phyloP scores from a whole-genome alignment of 306 rosid genomes.

The Prunus campanulata region DNA sequence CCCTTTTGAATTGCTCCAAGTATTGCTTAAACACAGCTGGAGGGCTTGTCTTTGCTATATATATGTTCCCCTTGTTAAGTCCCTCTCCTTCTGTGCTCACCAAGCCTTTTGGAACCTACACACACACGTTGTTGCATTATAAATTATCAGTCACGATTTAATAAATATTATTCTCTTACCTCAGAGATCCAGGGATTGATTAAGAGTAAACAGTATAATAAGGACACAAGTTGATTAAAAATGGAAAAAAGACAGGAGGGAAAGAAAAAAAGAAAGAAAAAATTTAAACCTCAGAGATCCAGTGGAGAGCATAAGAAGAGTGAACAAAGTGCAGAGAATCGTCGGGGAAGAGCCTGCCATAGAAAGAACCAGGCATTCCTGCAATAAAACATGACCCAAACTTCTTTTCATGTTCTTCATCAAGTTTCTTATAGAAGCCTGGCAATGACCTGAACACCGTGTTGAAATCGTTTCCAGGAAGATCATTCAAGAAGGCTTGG shows the following conservation, averaged over 20 bases:
- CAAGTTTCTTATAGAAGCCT: conserved; percentile 16
- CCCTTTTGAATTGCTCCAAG: conserved; percentile 28
- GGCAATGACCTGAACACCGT: conserved; percentile 29
- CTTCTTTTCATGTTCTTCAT: neutral
- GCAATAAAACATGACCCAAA: conserved; percentile 33
- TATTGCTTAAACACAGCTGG: conserved; percentile 21
- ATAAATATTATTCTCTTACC: too few relatives aligned
- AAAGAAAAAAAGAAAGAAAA: too few relatives aligned
- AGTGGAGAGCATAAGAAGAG: conserved; percentile 35
- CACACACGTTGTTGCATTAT: neutral
- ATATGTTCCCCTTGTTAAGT: conserved; percentile 26
- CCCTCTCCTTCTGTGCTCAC: neutral
- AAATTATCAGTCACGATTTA: too few relatives aligned
- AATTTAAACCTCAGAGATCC: conserved; percentile 42
- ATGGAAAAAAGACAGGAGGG: too few relatives aligned
- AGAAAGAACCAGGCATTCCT: conserved; percentile 51
- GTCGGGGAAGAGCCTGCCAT: conserved; percentile 47
- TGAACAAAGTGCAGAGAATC: conserved; percentile 37
- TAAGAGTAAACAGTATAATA: too few relatives aligned
- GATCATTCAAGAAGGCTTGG: conserved; percentile 44
- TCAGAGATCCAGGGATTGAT: too few relatives aligned
- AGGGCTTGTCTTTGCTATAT: conserved; percentile 19
- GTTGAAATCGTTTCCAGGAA: conserved; percentile 52
- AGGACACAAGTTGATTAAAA: too few relatives aligned
- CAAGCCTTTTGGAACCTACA: conserved; percentile 28